Percentiles rank a stretch among this genome's conserved stretches.
phyloP scores from a whole-genome alignment of 305 asterid genomes.

The Fraxinus baroniana region DNA sequence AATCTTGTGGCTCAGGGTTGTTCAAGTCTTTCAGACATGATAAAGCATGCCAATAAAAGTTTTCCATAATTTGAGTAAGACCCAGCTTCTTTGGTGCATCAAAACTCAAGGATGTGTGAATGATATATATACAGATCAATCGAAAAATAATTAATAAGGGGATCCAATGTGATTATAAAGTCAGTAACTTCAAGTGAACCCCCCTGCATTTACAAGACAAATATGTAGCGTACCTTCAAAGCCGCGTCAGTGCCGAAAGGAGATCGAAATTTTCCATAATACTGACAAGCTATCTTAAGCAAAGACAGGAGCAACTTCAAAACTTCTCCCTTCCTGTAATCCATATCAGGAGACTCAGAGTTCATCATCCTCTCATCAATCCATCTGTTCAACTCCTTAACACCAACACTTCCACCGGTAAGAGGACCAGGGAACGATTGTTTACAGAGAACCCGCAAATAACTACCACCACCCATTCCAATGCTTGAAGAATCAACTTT shows the following conservation, averaged over 20 bases:
- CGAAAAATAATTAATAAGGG: neutral
- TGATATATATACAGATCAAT: neutral
- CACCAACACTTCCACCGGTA: conserved; percentile 73
- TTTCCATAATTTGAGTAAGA: neutral
- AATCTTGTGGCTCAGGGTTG: neutral
- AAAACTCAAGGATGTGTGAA: neutral
- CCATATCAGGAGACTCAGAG: conserved; percentile 47
- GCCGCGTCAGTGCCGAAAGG: conserved; percentile 75
- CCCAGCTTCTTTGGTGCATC: neutral
- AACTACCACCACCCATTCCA: conserved; percentile 46
- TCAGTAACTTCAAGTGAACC: neutral
- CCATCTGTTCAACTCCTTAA: conserved; percentile 86
- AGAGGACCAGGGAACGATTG: conserved; percentile 87
- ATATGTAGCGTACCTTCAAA: conserved; percentile 49
- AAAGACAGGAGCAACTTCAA: conserved; percentile 74
- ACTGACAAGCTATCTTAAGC: conserved; percentile 79
- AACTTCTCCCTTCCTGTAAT: conserved; percentile 61
- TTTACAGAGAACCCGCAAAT: conserved; percentile 66
- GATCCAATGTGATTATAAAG: neutral
- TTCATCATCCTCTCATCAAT: conserved; percentile 76
- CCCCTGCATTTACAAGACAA: conserved; percentile 15
- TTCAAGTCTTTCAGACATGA: neutral
- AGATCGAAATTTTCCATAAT: conserved; percentile 87
- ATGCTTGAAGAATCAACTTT: conserved; percentile 42
- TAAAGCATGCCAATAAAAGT: neutral